Evolutionary conservation across 1,284 basidiomycete genomes (phyloP).

Genomic region (Clitocybe nebularis): DNA sequence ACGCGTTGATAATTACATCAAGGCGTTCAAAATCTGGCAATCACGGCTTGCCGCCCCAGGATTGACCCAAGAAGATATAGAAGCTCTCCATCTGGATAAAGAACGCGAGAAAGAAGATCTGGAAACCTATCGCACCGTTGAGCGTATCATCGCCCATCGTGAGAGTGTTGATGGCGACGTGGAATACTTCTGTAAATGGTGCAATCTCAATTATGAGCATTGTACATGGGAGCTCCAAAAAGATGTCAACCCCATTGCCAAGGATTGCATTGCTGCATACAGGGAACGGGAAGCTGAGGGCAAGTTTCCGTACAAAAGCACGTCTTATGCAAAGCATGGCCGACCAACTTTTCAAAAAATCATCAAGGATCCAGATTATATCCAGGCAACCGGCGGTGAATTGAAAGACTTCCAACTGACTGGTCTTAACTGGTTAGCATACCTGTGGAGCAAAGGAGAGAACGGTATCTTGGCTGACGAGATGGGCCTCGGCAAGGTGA

Average conservation of each 20-base stretch:
- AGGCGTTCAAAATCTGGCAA: conserved; percentile 75
- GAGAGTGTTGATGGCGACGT: conserved; percentile 66
- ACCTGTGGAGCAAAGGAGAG: conserved; percentile 91
- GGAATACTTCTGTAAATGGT: conserved; percentile 99
- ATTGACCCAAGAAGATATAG: conserved; percentile 84
- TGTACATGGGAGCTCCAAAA: conserved; percentile 93
- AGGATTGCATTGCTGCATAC: conserved; percentile 79
- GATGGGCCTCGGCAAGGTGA: conserved; percentile 97
- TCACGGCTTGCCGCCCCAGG: conserved; percentile 64
- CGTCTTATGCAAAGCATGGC: conserved; percentile 61
- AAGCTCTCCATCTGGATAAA: conserved; percentile 85
- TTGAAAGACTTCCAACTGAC: conserved; percentile 99
- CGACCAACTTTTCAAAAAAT: conserved; percentile 88
- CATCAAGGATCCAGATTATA: conserved; percentile 87
- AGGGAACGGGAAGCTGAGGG: conserved; percentile 74
- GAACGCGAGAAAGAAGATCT: conserved; percentile 88
- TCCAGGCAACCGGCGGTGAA: conserved; percentile 72
- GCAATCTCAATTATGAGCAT: conserved; percentile 89
- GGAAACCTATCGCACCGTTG: conserved; percentile 89
- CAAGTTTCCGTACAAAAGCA: conserved; percentile 86
- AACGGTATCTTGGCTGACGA: conserved; percentile 99
- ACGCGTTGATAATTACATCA: conserved; percentile 99
- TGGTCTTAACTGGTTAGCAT: conserved; percentile 97
- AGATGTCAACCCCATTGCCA: conserved; percentile 75
- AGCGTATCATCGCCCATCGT: conserved; percentile 86